phyloP scores from a whole-genome alignment of 176 grass and related monocot genomes.

The Microstegium vimineum region DNA sequence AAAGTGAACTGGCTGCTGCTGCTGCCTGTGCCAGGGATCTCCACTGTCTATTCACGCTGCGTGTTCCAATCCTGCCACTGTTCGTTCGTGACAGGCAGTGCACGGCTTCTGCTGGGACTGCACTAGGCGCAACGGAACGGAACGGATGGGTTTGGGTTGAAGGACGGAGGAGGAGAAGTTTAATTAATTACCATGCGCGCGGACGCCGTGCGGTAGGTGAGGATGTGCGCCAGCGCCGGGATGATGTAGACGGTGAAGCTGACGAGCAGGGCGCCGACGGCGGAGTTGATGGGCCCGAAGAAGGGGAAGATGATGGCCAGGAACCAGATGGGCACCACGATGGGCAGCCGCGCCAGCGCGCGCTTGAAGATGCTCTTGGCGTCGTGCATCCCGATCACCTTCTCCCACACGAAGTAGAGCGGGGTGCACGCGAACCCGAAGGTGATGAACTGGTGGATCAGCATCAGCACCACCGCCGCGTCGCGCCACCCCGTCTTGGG shows the following conservation, averaged over 20 bases:
- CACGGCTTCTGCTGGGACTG: neutral
- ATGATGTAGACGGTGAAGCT: slow-evolving; percentile 93
- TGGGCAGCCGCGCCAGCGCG: slow-evolving; percentile 51
- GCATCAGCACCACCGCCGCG: slow-evolving; percentile 69
- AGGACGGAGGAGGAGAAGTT: no score
- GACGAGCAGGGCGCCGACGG: slow-evolving; percentile 73
- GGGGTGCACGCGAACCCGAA: slow-evolving; percentile 96
- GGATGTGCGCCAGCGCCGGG: slow-evolving; percentile 59
- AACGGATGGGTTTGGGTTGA: no score
- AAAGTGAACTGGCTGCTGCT: neutral
- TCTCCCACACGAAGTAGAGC: slow-evolving; percentile 98
- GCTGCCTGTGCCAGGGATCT: slow-evolving; percentile 11
- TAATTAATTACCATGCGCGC: slow-evolving; percentile 55
- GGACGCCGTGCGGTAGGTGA: slow-evolving; percentile 58
- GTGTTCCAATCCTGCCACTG: slow-evolving; percentile 18
- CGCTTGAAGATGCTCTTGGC: slow-evolving; percentile 62
- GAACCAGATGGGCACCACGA: slow-evolving; percentile 83
- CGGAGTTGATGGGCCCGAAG: slow-evolving; percentile 87
- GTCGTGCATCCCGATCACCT: slow-evolving; percentile 70
- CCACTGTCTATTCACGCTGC: slow-evolving; percentile 48
- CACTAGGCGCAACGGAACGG: no score
- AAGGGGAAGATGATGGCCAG: slow-evolving; percentile 86
- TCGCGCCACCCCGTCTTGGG: slow-evolving; percentile 59
- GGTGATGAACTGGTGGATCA: slow-evolving; percentile 91
- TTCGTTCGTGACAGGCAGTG: neutral